Evolutionary conservation across 1,284 basidiomycete species (phyloP).

Genomic region (Porogramme epimiltina): DNA sequence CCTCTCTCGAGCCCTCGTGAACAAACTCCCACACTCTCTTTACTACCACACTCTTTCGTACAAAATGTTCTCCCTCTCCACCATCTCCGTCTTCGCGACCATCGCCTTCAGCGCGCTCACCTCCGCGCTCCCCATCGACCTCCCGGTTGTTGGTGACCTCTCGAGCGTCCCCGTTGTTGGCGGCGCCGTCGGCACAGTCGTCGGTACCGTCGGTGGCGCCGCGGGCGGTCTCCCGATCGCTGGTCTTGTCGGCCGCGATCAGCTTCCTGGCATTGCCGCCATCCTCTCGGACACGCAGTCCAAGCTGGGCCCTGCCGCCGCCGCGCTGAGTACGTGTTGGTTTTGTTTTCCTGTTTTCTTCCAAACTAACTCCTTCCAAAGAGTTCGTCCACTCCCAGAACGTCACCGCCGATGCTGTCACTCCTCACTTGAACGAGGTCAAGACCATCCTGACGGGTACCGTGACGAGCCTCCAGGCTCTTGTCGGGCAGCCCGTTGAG

Average conservation of each 20-base stretch:
- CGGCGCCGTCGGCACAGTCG: constrained; percentile 17
- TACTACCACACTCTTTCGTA: constrained; percentile 14
- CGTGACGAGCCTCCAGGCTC: constrained; percentile 33
- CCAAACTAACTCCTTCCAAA: constrained; percentile 21
- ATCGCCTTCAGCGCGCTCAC: constrained; percentile 35
- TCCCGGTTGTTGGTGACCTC: constrained; percentile 1
- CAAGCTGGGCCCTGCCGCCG: constrained; percentile 27
- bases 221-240: constrained; percentile 6
- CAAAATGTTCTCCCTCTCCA: constrained; percentile 48
- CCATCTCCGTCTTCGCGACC: constrained; percentile 39
- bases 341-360: neutral
- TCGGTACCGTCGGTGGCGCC: constrained; percentile 12
- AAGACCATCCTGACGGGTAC: constrained; percentile 33
- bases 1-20: constrained; percentile 4
- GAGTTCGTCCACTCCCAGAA: constrained; percentile 33
- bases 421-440: constrained; percentile 32
- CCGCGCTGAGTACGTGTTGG: constrained; percentile 34
- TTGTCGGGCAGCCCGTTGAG: constrained; percentile 32
- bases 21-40: constrained; percentile 41
- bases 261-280: constrained; percentile 22
- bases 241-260: constrained; percentile 19
- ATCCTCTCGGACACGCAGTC: constrained; percentile 27
- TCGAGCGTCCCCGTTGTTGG: constrained; percentile 11
- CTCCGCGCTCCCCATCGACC: constrained; percentile 20
- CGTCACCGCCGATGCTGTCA: constrained; percentile 32